A percentile compares a stretch with the other conserved stretches of the same genome.
These are phyloP conservation scores for Pezicula carpinea DNA, from an alignment of 2,329 filamentous ascomycete genomes.

Conservation along the genomic window DNA sequence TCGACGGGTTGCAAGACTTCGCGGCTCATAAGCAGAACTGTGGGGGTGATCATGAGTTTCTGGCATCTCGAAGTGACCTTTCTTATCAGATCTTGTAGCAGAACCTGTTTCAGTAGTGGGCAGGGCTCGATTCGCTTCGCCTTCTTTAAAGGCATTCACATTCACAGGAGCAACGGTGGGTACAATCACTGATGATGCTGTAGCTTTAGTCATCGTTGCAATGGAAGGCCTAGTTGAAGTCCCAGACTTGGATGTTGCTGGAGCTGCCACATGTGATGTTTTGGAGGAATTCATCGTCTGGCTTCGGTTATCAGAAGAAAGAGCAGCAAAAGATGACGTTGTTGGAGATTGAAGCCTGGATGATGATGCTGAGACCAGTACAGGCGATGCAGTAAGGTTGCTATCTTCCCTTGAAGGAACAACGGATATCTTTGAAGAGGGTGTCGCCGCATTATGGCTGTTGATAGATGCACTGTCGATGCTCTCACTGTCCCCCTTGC, in stretches of 20 bases:
- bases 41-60: conserved; percentile 6
- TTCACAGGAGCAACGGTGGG: conserved; percentile 46
- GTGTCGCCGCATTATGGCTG: conserved; percentile 35
- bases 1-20: conserved; percentile 13
- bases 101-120: background rate
- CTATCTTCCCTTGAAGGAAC: conserved; percentile 36
- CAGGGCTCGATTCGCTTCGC: conserved; percentile 37
- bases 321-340: conserved; percentile 21
- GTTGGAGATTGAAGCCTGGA: conserved; percentile 28
- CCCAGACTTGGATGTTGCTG: conserved; percentile 18
- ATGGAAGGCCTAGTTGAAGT: conserved; percentile 22
- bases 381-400: conserved; percentile 32
- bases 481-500: conserved; percentile 37
- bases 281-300: conserved; percentile 28
- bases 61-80: background rate
- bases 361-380: conserved; percentile 23
- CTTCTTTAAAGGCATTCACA: conserved; percentile 43
- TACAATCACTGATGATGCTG: conserved; percentile 22
- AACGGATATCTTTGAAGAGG: conserved; percentile 37
- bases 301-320: conserved; percentile 24
- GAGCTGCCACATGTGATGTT: conserved; percentile 18
- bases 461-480: conserved; percentile 39
- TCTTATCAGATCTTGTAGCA: background rate
- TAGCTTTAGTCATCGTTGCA: conserved; percentile 26
- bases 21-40: conserved; percentile 11